Evolutionary conservation across 495 filamentous ascomycete species (phyloP).

Genomic region (Talaromyces trachyspermus): DNA sequence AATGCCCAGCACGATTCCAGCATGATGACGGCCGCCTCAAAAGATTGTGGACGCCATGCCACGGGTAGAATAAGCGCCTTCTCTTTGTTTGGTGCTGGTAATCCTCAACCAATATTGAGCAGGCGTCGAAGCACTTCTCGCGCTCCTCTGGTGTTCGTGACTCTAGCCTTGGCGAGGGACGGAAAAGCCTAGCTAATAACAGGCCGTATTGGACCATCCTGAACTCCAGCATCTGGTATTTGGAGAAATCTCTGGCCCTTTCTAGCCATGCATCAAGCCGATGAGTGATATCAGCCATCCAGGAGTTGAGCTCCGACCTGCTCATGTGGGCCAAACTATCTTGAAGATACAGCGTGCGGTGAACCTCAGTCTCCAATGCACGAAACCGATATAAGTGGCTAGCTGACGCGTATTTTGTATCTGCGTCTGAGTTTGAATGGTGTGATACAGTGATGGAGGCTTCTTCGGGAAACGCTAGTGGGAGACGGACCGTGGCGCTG

Average conservation of each 20-base stretch:
- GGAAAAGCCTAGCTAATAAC: not conserved
- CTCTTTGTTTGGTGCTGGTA: not conserved
- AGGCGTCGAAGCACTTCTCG: not conserved
- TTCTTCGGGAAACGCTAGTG: not conserved
- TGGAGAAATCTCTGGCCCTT: not conserved
- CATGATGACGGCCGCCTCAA: not conserved
- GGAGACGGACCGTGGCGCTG: not conserved
- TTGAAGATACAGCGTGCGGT: not conserved
- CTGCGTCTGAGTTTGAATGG: not conserved
- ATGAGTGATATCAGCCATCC: not conserved
- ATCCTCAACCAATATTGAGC: not conserved
- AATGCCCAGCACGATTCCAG: not conserved
- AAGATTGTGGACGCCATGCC: conserved; percentile 1
- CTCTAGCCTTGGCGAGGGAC: not conserved
- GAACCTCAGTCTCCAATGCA: not conserved
- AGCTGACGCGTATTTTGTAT: not conserved
- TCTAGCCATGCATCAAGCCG: not conserved
- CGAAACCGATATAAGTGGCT: not conserved
- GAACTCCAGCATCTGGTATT: conserved; percentile 53
- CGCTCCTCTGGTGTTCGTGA: not conserved
- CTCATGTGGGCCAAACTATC: not conserved
- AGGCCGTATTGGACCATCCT: conserved; percentile 59
- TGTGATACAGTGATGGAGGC: not conserved
- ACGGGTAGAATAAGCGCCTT: not conserved
- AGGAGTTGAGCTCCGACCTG: not conserved